Percentiles rank a stretch among this genome's conserved stretches.
Conservation (phyloP, 441 rosid species). For the Aleurites moluccanus region DNA sequence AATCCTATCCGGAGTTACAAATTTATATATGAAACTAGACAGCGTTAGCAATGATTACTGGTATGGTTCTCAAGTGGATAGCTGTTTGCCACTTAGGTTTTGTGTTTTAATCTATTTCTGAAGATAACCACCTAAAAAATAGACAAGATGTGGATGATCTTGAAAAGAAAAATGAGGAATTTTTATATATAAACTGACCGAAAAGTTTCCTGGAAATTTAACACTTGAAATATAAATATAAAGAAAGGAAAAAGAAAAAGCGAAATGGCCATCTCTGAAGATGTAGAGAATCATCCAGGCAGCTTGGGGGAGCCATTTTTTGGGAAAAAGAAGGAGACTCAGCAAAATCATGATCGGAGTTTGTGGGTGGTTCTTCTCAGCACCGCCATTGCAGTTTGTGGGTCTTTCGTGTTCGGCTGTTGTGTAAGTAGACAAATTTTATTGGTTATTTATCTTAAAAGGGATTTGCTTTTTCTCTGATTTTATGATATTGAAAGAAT, state of each 20-base stretch:
- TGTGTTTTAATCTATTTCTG: not conserved
- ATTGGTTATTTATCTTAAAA: not conserved
- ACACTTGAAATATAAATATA: not conserved
- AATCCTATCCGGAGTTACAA: not conserved
- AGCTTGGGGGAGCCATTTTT: slow-evolving; percentile 40
- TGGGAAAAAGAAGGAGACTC: slow-evolving; percentile 21
- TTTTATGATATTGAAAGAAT: not conserved
- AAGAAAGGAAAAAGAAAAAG: not conserved
- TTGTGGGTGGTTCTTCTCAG: slow-evolving; percentile 54
- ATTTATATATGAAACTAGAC: not conserved
- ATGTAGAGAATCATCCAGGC: slow-evolving; percentile 26
- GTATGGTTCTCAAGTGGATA: not conserved
- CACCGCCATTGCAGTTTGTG: slow-evolving; percentile 59
- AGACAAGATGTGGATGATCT: not conserved
- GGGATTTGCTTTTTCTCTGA: too few relatives aligned
- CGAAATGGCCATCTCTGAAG: slow-evolving; percentile 29
- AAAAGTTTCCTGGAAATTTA: too few relatives aligned
- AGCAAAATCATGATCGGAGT: slow-evolving; percentile 15
- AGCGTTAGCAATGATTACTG: not conserved
- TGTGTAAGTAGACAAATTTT: slow-evolving; percentile 38
- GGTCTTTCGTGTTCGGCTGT: slow-evolving; percentile 60
- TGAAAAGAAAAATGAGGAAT: not conserved
- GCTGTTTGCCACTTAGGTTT: not conserved
- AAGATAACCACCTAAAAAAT: slow-evolving; percentile 1
- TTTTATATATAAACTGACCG: not conserved